Evolutionary conservation across 1,284 basidiomycete genomes (phyloP).

Genomic region (Leccinum subrobustum): DNA sequence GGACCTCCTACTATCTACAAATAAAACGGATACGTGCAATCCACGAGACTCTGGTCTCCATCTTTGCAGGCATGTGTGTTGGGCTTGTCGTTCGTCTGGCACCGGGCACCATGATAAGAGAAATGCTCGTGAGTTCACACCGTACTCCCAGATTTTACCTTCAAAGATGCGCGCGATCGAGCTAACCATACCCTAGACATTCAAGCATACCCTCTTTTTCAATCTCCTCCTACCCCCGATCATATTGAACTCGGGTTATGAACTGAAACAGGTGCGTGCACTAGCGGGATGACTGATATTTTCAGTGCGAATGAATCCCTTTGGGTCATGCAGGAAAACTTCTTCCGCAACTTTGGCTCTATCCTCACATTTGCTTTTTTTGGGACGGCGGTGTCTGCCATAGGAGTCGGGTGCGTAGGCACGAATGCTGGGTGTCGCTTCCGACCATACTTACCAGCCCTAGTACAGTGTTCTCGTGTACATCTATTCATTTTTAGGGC

Average conservation of each 20-base stretch:
- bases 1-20: constrained; percentile 97
- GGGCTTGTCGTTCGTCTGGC: constrained; percentile 88
- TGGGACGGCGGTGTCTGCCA: constrained; percentile 95
- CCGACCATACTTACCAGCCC: constrained; percentile 41
- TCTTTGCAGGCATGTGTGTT: constrained; percentile 96
- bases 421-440: constrained; percentile 5
- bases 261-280: constrained; percentile 84
- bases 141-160: neutral
- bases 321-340: constrained; percentile 75
- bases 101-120: constrained; percentile 91
- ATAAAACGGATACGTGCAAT: constrained; percentile 94
- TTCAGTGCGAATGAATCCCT: neutral
- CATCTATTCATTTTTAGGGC: constrained; percentile 89
- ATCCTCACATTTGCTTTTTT: constrained; percentile 96
- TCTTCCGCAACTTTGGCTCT: constrained; percentile 96
- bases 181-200: constrained; percentile 56
- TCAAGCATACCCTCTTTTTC: constrained; percentile 98
- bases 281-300: neutral
- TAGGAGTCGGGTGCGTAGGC: constrained; percentile 85
- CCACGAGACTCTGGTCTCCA: constrained; percentile 95
- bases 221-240: constrained; percentile 97
- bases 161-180: neutral
- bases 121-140: constrained; percentile 86
- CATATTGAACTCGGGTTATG: constrained; percentile 97
- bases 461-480: constrained; percentile 87